A percentile compares a stretch with the other conserved stretches of the same genome.
These are phyloP conservation scores for Parachlorella kessleri DNA, from an alignment of 139 green algal species.

Conservation along the genomic window DNA sequence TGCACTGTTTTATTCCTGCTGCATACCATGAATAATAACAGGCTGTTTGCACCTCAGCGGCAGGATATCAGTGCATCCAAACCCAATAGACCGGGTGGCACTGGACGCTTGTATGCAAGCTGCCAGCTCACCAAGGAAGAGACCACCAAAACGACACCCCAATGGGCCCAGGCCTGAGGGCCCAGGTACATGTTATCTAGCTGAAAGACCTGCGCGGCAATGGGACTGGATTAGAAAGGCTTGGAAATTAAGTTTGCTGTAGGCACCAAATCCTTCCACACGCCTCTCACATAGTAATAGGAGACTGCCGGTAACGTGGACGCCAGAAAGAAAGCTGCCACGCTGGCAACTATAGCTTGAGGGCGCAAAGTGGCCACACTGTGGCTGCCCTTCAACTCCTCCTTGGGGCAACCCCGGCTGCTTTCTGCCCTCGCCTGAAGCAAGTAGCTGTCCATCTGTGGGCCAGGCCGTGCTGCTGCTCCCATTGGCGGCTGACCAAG, in stretches of 20 bases:
- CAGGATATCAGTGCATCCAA: too few species aligned
- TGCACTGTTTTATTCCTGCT: too few species aligned
- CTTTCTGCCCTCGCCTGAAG: neutral
- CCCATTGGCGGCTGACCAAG: too few species aligned
- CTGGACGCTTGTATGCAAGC: too few species aligned
- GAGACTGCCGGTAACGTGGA: conserved; percentile 17
- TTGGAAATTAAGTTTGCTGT: neutral
- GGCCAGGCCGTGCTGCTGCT: too few species aligned
- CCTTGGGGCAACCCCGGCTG: too few species aligned
- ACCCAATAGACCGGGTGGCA: too few species aligned
- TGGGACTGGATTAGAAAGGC: neutral
- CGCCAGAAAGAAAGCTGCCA: neutral
- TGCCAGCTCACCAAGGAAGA: conserved; percentile 2
- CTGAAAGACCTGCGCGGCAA: neutral
- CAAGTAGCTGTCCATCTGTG: neutral
- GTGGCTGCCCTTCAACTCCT: too few species aligned
- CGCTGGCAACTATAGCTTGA: neutral
- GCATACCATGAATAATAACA: too few species aligned
- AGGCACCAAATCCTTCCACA: neutral
- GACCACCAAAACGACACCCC: conserved; percentile 12
- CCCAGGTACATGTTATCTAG: conserved; percentile 7
- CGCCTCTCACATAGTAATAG: conserved; percentile 17
- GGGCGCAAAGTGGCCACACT: too few species aligned
- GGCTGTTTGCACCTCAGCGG: too few species aligned
- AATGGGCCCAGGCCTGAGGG: conserved; percentile 30